phyloP scores from a whole-genome alignment of 148 eudicot species.

The Rhododendron griersonianum region DNA sequence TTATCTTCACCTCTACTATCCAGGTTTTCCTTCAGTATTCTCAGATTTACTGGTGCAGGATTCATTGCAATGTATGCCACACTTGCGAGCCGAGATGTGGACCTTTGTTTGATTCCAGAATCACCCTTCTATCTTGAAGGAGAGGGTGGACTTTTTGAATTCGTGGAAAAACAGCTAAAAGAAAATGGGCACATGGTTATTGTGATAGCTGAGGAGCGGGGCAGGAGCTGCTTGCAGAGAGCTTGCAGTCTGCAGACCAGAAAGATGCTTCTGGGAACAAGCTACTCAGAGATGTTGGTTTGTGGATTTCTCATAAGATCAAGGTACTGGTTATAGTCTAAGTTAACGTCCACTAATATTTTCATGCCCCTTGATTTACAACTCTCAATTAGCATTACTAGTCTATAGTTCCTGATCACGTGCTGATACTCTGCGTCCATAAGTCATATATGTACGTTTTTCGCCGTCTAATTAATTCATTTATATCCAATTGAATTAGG shows the following conservation, averaged over 20 bases:
- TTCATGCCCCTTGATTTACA: background rate
- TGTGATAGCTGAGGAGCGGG: slow-evolving; percentile 98
- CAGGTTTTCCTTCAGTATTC: slow-evolving; percentile 8
- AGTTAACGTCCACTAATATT: background rate
- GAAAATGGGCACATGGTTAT: slow-evolving; percentile 97
- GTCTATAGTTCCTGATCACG: background rate
- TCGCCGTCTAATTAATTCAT: background rate
- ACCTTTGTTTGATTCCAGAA: slow-evolving; percentile 94
- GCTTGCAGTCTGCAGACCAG: slow-evolving; percentile 27
- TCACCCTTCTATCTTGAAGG: slow-evolving; percentile 92
- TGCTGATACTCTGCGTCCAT: background rate
- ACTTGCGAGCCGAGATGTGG: slow-evolving; percentile 96
- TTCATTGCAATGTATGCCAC: slow-evolving; percentile 99
- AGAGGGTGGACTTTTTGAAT: slow-evolving; percentile 80
- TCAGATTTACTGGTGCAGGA: slow-evolving; percentile 40
- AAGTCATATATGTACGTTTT: background rate
- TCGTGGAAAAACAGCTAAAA: slow-evolving; percentile 67
- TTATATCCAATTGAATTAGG: background rate
- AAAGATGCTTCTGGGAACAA: slow-evolving; percentile 92
- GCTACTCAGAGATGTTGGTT: slow-evolving; percentile 75
- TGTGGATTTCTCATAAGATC: slow-evolving; percentile 80
- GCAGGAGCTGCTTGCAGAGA: slow-evolving; percentile 73
- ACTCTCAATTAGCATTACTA: background rate
- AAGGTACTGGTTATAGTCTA: slow-evolving; percentile 42
- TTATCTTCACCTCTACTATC: background rate